phyloP scores from a whole-genome alignment of 495 filamentous ascomycete genomes.

The Thermochaetoides thermophila region DNA sequence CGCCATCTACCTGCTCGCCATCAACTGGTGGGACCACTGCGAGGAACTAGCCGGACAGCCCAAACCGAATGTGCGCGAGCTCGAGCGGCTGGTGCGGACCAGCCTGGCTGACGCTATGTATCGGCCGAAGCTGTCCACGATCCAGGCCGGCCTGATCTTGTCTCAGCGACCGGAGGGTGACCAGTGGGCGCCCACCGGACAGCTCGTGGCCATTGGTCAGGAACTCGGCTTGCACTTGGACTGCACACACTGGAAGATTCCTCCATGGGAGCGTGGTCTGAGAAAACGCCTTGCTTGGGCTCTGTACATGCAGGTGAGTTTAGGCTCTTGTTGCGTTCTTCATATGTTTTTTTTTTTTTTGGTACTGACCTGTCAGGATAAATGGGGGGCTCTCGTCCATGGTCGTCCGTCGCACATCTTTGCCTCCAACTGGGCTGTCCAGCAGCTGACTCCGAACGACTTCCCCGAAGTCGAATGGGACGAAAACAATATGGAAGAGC shows the following conservation, averaged over 20 bases:
- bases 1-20: conserved; percentile 77
- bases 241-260: conserved; percentile 77
- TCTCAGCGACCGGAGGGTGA: conserved; percentile 79
- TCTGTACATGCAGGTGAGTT: conserved; percentile 47
- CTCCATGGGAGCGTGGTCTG: conserved; percentile 69
- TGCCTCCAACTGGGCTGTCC: conserved; percentile 69
- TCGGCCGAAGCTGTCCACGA: conserved; percentile 76
- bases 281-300: conserved; percentile 81
- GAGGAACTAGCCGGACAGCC: conserved; percentile 46
- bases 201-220: conserved; percentile 66
- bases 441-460: conserved; percentile 49
- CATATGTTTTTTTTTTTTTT: no score
- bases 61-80: conserved; percentile 55
- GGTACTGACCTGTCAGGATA: no score
- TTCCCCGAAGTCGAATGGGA: conserved; percentile 51
- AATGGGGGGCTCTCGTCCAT: conserved; percentile 79
- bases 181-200: conserved; percentile 74
- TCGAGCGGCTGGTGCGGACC: conserved; percentile 64
- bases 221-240: conserved; percentile 80
- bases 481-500: conserved; percentile 41
- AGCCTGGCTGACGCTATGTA: conserved; percentile 64
- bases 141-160: conserved; percentile 81
- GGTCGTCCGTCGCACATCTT: conserved; percentile 77
- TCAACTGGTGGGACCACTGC: conserved; percentile 78
- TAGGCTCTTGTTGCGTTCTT: no score